phyloP scores from a whole-genome alignment of 768 basidiomycete genomes.

The Crassisporium funariophilum region DNA sequence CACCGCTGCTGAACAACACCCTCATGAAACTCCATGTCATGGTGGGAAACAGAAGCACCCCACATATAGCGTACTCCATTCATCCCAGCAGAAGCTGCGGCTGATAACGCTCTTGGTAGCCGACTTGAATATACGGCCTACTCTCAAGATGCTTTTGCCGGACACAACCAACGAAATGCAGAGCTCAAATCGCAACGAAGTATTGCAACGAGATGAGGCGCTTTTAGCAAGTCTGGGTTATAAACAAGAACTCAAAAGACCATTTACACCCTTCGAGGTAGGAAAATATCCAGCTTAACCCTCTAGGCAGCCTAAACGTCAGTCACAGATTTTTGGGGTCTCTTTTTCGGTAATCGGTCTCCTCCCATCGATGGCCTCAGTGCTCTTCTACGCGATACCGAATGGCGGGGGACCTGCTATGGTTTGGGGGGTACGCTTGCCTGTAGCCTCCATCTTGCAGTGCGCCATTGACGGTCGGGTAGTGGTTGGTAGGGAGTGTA shows the following conservation, averaged over 20 bases:
- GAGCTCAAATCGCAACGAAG: too few species aligned
- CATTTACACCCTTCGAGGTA: conserved; percentile 53
- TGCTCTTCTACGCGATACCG: conserved; percentile 57
- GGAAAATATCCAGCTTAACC: conserved; percentile 2
- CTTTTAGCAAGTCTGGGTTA: conserved; percentile 43
- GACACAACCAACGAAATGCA: too few species aligned
- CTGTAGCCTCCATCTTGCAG: not conserved
- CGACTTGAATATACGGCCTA: too few species aligned
- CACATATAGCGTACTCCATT: too few species aligned
- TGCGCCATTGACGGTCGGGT: not conserved
- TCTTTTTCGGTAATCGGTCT: conserved; percentile 72
- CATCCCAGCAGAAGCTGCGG: too few species aligned
- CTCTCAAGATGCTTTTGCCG: too few species aligned
- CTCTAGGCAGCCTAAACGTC: not conserved
- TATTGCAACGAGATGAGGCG: conserved; percentile 41
- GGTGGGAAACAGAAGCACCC: too few species aligned
- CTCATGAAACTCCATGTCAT: too few species aligned
- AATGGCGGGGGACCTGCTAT: conserved; percentile 72
- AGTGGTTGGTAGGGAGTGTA: conserved; percentile 61
- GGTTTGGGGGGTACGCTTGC: conserved; percentile 66
- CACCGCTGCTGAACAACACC: too few species aligned
- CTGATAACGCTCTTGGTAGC: too few species aligned
- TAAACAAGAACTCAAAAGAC: conserved; percentile 57
- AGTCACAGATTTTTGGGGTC: conserved; percentile 62
- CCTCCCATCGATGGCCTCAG: conserved; percentile 63